Percentiles rank a stretch among this genome's conserved stretches.
Evolutionary conservation across 2,329 filamentous ascomycete genomes (phyloP).

Genomic region (Colletotrichum magnum): DNA sequence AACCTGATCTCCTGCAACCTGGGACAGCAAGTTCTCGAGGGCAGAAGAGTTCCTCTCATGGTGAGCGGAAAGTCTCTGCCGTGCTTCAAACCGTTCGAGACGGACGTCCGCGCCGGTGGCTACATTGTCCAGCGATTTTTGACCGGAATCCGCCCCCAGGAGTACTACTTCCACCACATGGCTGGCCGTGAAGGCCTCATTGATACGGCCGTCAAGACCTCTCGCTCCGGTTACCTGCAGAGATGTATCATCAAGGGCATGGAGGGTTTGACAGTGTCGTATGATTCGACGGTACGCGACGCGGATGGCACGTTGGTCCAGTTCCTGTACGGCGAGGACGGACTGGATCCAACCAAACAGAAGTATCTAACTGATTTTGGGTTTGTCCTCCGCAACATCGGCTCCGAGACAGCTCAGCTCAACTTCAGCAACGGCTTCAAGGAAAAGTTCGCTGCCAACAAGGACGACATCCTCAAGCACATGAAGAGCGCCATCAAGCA

Average conservation of each 20-base stretch:
- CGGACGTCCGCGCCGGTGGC: conserved; percentile 88
- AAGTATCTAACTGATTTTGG: conserved; percentile 92
- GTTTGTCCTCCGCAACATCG: conserved; percentile 89
- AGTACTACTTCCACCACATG: conserved; percentile 99
- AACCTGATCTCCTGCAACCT: conserved; percentile 98
- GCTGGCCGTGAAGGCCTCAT: conserved; percentile 98
- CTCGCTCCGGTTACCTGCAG: conserved; percentile 95
- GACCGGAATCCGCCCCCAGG: conserved; percentile 95
- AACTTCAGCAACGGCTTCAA: conserved; percentile 71
- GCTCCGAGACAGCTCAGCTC: conserved; percentile 83
- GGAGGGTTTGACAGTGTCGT: conserved; percentile 92
- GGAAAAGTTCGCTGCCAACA: conserved; percentile 63
- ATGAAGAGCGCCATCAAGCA: conserved; percentile 88
- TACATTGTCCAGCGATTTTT: conserved; percentile 97
- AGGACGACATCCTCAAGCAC: conserved; percentile 77
- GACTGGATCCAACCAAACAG: conserved; percentile 93
- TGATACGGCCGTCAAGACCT: conserved; percentile 98
- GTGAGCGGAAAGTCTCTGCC: conserved; percentile 97
- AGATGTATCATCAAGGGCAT: conserved; percentile 98
- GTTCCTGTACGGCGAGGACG: conserved; percentile 97
- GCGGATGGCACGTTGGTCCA: conserved; percentile 94
- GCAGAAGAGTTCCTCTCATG: conserved; percentile 95
- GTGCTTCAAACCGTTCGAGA: conserved; percentile 94
- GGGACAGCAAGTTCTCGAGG: conserved; percentile 96
- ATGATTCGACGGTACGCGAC: conserved; percentile 94